Evolutionary conservation across 2,329 filamentous ascomycete genomes (phyloP).

Genomic region (Anisogramma anomala): DNA sequence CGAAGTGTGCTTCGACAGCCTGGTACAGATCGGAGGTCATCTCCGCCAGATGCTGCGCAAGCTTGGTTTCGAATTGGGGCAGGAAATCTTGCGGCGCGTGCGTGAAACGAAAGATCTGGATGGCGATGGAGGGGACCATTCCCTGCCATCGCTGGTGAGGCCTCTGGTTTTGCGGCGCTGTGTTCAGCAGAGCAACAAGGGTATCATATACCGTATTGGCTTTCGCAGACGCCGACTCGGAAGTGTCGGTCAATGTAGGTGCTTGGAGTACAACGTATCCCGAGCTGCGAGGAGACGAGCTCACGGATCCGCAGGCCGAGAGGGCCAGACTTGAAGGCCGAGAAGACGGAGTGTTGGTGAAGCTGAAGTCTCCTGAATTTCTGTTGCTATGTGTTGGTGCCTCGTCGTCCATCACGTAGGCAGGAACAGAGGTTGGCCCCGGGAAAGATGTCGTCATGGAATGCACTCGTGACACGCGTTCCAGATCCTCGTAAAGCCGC

Average conservation of each 20-base stretch:
- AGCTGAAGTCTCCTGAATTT: slow-evolving; percentile 33
- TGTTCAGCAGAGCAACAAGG: slow-evolving; percentile 43
- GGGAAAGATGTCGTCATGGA: slow-evolving; percentile 14
- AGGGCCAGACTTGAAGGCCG: slow-evolving; percentile 42
- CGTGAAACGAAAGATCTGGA: slow-evolving; percentile 48
- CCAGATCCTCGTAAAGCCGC: slow-evolving; percentile 43
- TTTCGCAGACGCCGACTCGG: slow-evolving; percentile 9
- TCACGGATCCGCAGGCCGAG: slow-evolving; percentile 36
- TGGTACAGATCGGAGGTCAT: slow-evolving; percentile 33
- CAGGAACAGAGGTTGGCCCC: slow-evolving; percentile 16
- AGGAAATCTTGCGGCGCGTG: slow-evolving; percentile 38
- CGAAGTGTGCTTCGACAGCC: slow-evolving; percentile 38
- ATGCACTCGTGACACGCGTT: slow-evolving; percentile 31
- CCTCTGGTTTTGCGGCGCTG: slow-evolving; percentile 31
- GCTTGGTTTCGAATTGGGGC: slow-evolving; percentile 36
- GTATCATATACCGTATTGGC: slow-evolving; percentile 39
- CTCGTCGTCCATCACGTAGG: slow-evolving; percentile 23
- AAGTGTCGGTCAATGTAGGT: slow-evolving; percentile 7
- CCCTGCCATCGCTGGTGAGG: slow-evolving; percentile 39
- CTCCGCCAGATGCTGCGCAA: slow-evolving; percentile 33
- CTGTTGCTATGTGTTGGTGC: slow-evolving; percentile 17
- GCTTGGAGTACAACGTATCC: slow-evolving; percentile 30
- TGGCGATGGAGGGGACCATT: slow-evolving; percentile 40
- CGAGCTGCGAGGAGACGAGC: slow-evolving; percentile 40
- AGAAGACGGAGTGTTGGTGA: slow-evolving; percentile 32